Evolutionary conservation across 805 yeast species (phyloP).

Genomic region (Priceomyces carsonii): DNA sequence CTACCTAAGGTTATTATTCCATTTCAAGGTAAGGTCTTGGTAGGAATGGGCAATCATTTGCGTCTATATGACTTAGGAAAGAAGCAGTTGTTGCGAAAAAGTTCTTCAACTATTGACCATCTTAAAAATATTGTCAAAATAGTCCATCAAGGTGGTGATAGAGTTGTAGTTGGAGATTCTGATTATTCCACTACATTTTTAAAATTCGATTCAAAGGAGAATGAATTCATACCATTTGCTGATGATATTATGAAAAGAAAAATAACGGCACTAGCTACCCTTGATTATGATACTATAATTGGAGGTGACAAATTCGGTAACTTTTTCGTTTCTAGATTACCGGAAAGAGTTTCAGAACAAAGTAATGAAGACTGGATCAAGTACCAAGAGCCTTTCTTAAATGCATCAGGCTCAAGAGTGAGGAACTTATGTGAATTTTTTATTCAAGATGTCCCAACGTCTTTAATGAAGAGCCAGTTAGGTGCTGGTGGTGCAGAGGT

Average conservation of each 20-base stretch:
- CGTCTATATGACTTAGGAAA: slow-evolving; percentile 72
- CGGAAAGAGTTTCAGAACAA: slow-evolving; percentile 46
- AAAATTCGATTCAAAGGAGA: slow-evolving; percentile 47
- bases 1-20: slow-evolving; percentile 48
- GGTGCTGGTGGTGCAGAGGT: slow-evolving; percentile 63
- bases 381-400: slow-evolving; percentile 34
- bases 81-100: slow-evolving; percentile 74
- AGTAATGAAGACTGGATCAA: slow-evolving; percentile 52
- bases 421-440: slow-evolving; percentile 56
- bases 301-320: slow-evolving; percentile 92
- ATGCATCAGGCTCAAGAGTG: slow-evolving; percentile 57
- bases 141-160: slow-evolving; percentile 47
- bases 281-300: slow-evolving; percentile 76
- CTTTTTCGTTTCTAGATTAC: slow-evolving; percentile 64
- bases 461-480: slow-evolving; percentile 54
- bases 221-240: slow-evolving; percentile 60
- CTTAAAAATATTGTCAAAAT: slow-evolving; percentile 54
- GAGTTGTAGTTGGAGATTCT: slow-evolving; percentile 73
- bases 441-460: slow-evolving; percentile 69
- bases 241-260: slow-evolving; percentile 73
- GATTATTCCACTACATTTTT: slow-evolving; percentile 62
- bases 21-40: slow-evolving; percentile 60
- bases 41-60: slow-evolving; percentile 54
- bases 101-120: slow-evolving; percentile 48
- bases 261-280: slow-evolving; percentile 54